These are phyloP conservation scores for Inga laurina DNA, from an alignment of 306 rosid genomes.

Conservation along the genomic window DNA sequence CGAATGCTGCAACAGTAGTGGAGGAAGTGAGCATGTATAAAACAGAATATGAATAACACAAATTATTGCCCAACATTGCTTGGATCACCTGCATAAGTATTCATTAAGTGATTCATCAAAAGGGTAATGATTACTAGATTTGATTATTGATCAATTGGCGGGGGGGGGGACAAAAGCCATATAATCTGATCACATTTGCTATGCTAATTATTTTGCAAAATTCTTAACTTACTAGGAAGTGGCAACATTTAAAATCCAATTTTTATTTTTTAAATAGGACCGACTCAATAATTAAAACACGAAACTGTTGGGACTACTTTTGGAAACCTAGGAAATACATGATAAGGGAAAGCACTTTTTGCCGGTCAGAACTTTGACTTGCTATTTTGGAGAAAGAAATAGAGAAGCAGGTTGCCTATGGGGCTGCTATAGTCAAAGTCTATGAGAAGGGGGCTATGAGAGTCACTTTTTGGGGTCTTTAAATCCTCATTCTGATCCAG, in stretches of 20 bases:
- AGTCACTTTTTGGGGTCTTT: too few relatives aligned
- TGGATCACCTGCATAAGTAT: not conserved
- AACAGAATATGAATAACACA: not conserved
- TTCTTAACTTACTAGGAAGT: not conserved
- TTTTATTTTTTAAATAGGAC: not conserved
- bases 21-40: slow-evolving; percentile 22
- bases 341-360: too few relatives aligned
- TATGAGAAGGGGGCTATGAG: too few relatives aligned
- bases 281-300: not conserved
- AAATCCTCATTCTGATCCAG: too few relatives aligned
- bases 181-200: slow-evolving; percentile 15
- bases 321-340: too few relatives aligned
- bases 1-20: slow-evolving; percentile 61
- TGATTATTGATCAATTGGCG: slow-evolving; percentile 1
- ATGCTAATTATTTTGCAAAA: slow-evolving; percentile 14
- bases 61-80: not conserved
- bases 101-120: not conserved
- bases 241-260: not conserved
- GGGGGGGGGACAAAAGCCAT: not conserved
- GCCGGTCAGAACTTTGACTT: too few relatives aligned
- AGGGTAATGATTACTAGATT: not conserved
- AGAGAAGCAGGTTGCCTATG: too few relatives aligned
- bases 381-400: too few relatives aligned
- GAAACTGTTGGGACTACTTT: not conserved
- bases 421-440: too few relatives aligned